Evolutionary conservation across 2,329 filamentous ascomycete genomes (phyloP).

Genomic region (Cladorrhinum sp.): DNA sequence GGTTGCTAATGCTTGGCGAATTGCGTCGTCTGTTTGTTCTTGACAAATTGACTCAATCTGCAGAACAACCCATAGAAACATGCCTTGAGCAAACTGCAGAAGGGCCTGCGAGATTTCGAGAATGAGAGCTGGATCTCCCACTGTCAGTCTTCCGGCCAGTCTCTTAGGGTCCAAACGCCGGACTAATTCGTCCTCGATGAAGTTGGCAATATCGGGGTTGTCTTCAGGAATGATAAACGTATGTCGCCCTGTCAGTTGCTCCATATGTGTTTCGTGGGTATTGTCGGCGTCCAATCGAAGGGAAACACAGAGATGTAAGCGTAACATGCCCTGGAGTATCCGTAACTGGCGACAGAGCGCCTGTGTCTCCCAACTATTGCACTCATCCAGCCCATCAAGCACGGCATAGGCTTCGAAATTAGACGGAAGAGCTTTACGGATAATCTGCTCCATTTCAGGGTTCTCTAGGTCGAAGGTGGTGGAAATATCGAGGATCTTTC

Average conservation of each 20-base stretch:
- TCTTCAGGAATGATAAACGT: slow-evolving; percentile 19
- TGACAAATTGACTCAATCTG: slow-evolving; percentile 35
- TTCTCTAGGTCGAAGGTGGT: not conserved
- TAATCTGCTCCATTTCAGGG: slow-evolving; percentile 24
- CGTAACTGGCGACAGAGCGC: slow-evolving; percentile 3
- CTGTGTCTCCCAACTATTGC: slow-evolving; percentile 9
- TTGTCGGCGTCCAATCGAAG: slow-evolving; percentile 10
- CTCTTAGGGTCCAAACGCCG: slow-evolving; percentile 1
- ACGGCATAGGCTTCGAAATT: slow-evolving; percentile 30
- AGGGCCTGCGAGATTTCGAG: slow-evolving; percentile 26
- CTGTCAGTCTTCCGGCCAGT: slow-evolving; percentile 8
- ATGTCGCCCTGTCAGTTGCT: slow-evolving; percentile 1
- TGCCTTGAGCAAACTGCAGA: slow-evolving; percentile 32
- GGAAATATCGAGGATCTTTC: not conserved
- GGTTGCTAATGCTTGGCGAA: slow-evolving; percentile 32
- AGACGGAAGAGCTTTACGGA: slow-evolving; percentile 22
- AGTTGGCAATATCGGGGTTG: slow-evolving; percentile 28
- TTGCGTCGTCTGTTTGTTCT: slow-evolving; percentile 36
- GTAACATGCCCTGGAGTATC: slow-evolving; percentile 10
- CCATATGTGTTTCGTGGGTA: not conserved
- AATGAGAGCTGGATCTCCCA: slow-evolving; percentile 21
- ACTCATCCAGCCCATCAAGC: slow-evolving; percentile 36
- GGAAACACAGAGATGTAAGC: slow-evolving; percentile 15
- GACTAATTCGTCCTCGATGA: slow-evolving; percentile 22
- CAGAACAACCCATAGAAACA: slow-evolving; percentile 39